Percentiles rank a stretch among this genome's conserved stretches.
These are phyloP conservation scores for Quercus ilex DNA, from an alignment of 306 rosid species.

Conservation along the genomic window DNA sequence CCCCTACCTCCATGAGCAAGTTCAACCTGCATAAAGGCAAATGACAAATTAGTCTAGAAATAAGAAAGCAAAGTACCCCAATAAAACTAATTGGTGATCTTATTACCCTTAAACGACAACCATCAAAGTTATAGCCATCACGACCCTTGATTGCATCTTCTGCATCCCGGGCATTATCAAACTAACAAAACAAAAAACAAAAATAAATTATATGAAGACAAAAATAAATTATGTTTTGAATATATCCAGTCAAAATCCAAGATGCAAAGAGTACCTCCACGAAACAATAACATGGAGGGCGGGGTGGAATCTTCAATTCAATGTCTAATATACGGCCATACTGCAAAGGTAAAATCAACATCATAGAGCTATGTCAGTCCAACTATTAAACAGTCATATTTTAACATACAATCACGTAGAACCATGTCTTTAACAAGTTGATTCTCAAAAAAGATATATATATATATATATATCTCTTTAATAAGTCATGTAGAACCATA, in stretches of 20 bases:
- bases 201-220: background rate
- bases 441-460: too few species aligned
- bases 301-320: slow-evolving; percentile 94
- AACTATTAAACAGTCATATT: slow-evolving; percentile 9
- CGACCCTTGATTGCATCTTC: slow-evolving; percentile 96
- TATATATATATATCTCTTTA: too few species aligned
- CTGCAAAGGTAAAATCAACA: slow-evolving; percentile 43
- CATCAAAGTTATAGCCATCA: slow-evolving; percentile 98
- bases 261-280: slow-evolving; percentile 68
- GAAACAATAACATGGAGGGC: slow-evolving; percentile 94
- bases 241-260: background rate
- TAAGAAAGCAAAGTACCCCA: background rate
- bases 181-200: slow-evolving; percentile 44
- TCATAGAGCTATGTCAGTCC: slow-evolving; percentile 15
- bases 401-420: background rate
- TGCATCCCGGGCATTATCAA: slow-evolving; percentile 92
- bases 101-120: slow-evolving; percentile 90
- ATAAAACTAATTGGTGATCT: background rate
- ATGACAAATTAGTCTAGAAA: slow-evolving; percentile 5
- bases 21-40: slow-evolving; percentile 64
- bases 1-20: slow-evolving; percentile 99
- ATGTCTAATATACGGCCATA: slow-evolving; percentile 95
- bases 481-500: background rate
- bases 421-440: background rate
- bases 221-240: background rate